Percentiles rank a stretch among this genome's conserved stretches.
Evolutionary conservation across 225 moss, liverwort and hornwort genomes (phyloP).

Genomic region (Lunularia cruciata): DNA sequence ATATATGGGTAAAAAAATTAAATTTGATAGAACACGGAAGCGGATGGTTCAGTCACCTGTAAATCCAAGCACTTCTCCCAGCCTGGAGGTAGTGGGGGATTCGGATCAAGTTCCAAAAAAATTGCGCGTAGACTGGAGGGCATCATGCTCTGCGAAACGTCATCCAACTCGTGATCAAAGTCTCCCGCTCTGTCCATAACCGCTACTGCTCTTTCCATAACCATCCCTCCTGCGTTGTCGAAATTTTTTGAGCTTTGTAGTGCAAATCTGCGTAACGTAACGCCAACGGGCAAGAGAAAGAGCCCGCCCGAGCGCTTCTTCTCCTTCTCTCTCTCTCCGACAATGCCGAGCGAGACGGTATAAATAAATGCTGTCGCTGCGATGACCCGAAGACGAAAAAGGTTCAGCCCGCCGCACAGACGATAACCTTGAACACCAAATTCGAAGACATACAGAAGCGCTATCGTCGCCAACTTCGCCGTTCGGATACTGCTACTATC

Average conservation of each 20-base stretch:
- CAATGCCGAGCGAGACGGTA: neutral
- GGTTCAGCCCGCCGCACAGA: too few relatives aligned
- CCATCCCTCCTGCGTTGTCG: slow-evolving; percentile 20
- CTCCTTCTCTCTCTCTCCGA: too few relatives aligned
- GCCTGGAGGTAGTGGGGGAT: slow-evolving; percentile 62
- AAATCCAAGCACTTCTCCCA: slow-evolving; percentile 83
- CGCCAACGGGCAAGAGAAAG: neutral
- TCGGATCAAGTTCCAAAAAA: slow-evolving; percentile 44
- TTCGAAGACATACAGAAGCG: too few relatives aligned
- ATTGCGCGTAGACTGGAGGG: slow-evolving; percentile 15
- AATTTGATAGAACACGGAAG: too few relatives aligned
- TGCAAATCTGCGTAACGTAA: too few relatives aligned
- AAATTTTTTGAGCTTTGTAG: too few relatives aligned
- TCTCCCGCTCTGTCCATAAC: neutral
- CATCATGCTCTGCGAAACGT: slow-evolving; percentile 10
- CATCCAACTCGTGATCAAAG: slow-evolving; percentile 13
- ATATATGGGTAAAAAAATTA: too few relatives aligned
- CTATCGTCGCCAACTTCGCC: too few relatives aligned
- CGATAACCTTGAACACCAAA: too few relatives aligned
- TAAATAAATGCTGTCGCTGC: neutral
- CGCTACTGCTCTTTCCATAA: slow-evolving; percentile 18
- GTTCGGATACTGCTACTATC: too few relatives aligned
- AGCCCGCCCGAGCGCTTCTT: too few relatives aligned
- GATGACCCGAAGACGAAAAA: neutral
- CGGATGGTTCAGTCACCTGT: slow-evolving; percentile 63